Percentiles rank a stretch among this genome's conserved stretches.
These are phyloP conservation scores for Apiotrichum laibachii DNA, from an alignment of 1,284 basidiomycete species.

Conservation along the genomic window DNA sequence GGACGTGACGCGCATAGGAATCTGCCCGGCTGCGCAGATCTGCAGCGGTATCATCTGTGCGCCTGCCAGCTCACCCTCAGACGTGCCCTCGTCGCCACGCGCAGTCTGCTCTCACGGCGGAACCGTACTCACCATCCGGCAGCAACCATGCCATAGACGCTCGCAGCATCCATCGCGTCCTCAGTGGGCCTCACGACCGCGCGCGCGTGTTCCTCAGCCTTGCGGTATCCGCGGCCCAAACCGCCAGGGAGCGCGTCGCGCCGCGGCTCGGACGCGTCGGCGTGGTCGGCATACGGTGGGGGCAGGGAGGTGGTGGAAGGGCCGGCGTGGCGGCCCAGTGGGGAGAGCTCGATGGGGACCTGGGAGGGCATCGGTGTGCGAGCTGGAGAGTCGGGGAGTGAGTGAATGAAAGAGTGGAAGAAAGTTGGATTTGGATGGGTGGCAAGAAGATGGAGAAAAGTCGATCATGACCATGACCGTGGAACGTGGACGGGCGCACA, in stretches of 20 bases:
- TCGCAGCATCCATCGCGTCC: constrained; percentile 37
- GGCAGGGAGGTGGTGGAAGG: background rate
- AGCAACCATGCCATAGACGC: constrained; percentile 34
- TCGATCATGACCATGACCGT: too few relatives aligned
- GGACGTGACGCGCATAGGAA: too few relatives aligned
- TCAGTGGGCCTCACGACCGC: constrained; percentile 40
- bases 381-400: too few relatives aligned
- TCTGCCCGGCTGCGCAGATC: too few relatives aligned
- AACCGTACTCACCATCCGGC: constrained; percentile 37
- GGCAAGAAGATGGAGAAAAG: too few relatives aligned
- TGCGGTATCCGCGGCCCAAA: constrained; percentile 32
- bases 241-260: constrained; percentile 24
- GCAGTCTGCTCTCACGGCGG: too few relatives aligned
- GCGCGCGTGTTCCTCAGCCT: constrained; percentile 44
- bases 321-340: background rate
- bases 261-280: constrained; percentile 4
- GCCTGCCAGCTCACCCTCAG: too few relatives aligned
- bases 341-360: constrained; percentile 2
- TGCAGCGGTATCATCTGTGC: too few relatives aligned
- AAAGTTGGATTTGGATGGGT: too few relatives aligned
- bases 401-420: too few relatives aligned
- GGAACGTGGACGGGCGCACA: too few relatives aligned
- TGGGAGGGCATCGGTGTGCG: background rate
- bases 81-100: too few relatives aligned
- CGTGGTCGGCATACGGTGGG: background rate